phyloP scores from a whole-genome alignment of 2,329 filamentous ascomycete genomes.

The Aureobasidium sp. region DNA sequence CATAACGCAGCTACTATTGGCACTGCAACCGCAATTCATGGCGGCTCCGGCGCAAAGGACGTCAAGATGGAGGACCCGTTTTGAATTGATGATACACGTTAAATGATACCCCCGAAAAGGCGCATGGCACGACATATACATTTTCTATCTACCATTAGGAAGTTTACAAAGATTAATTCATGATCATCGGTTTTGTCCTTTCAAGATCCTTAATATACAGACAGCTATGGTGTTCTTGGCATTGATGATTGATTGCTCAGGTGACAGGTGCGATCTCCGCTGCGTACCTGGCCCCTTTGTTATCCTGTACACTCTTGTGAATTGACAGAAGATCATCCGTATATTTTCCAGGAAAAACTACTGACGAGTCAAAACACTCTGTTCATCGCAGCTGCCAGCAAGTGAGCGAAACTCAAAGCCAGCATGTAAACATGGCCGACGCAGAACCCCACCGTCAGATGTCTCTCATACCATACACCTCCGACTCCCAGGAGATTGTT shows the following conservation, averaged over 20 bases:
- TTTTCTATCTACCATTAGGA: background rate
- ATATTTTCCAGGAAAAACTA: background rate
- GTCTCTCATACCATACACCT: slow-evolving; percentile 68
- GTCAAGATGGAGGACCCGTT: slow-evolving; percentile 38
- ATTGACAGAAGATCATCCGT: background rate
- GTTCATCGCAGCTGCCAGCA: background rate
- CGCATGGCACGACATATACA: background rate
- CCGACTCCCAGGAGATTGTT: slow-evolving; percentile 69
- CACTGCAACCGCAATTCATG: slow-evolving; percentile 23
- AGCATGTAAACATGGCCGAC: slow-evolving; percentile 15
- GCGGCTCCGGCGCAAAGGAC: slow-evolving; percentile 52
- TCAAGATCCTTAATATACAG: background rate
- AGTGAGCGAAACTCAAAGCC: background rate
- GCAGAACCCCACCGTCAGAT: slow-evolving; percentile 33
- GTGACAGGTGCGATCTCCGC: background rate
- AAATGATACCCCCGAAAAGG: slow-evolving; percentile 17
- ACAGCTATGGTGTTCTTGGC: background rate
- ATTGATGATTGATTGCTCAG: background rate
- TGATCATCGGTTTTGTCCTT: background rate
- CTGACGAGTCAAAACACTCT: background rate
- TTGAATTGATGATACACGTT: slow-evolving; percentile 16
- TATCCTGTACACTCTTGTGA: background rate
- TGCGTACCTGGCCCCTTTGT: background rate
- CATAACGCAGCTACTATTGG: slow-evolving; percentile 27
- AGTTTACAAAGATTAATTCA: background rate